A percentile compares a stretch with the other conserved stretches of the same genome.
Conservation (phyloP, 805 yeast genomes). For the Wickerhamomyces tratensis region DNA sequence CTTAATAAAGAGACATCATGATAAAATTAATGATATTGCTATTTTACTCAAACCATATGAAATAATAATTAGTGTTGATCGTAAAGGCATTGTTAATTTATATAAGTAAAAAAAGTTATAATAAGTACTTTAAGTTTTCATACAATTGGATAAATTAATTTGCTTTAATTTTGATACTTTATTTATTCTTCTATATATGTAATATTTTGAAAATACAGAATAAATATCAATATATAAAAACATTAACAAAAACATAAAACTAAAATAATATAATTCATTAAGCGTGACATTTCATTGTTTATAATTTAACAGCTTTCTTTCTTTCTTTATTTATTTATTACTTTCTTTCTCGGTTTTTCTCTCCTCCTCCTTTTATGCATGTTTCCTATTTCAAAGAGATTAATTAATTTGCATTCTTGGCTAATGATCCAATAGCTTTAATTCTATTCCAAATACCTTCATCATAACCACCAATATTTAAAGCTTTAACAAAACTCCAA, state of each 20-base stretch:
- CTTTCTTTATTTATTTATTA: too few relatives aligned
- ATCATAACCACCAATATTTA: slow-evolving; percentile 82
- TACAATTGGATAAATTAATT: background rate
- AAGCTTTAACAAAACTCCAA: slow-evolving; percentile 77
- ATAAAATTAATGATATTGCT: slow-evolving; percentile 38
- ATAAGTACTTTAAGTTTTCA: too few relatives aligned
- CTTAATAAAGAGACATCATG: slow-evolving; percentile 36
- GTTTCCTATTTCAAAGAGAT: too few relatives aligned
- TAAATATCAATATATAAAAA: too few relatives aligned
- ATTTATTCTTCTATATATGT: background rate
- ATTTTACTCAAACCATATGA: slow-evolving; percentile 40
- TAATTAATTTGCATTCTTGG: slow-evolving; percentile 29
- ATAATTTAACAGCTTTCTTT: too few relatives aligned
- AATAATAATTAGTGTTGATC: slow-evolving; percentile 56
- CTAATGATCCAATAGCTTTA: slow-evolving; percentile 42
- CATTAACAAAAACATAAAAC: too few relatives aligned
- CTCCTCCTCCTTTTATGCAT: too few relatives aligned
- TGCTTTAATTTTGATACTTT: slow-evolving; percentile 4
- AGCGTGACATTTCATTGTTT: too few relatives aligned
- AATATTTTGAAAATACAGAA: too few relatives aligned
- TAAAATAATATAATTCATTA: too few relatives aligned
- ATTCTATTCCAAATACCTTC: slow-evolving; percentile 60
- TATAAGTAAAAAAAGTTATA: slow-evolving; percentile 26
- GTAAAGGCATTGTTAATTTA: slow-evolving; percentile 56
- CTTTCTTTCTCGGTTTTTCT: too few relatives aligned